Base-by-base conservation (phyloP, 495 filamentous ascomycete genomes). In the Neurospora africana region DNA sequence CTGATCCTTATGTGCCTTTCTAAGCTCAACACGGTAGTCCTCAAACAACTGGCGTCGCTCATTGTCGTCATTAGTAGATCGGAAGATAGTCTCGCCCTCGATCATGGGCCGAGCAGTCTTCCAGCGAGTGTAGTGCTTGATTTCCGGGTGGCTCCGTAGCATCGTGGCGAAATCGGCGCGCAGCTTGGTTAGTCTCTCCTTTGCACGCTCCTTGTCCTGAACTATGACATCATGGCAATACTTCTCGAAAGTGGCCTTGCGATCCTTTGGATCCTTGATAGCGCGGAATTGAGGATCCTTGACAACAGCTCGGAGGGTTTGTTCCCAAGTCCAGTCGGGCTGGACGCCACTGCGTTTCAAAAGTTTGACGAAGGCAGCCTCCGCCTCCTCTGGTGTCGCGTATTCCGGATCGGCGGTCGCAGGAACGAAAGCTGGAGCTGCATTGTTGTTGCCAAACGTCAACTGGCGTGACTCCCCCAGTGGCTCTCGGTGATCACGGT, bases 91-190 rank as follows among this genome's bases (percentile, higher is more conserved):
- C 84, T 99, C 95, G 68, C 91, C 92, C 81, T 98, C 92, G 77
- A 99, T 95, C 69, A 97, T 97, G 21, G 93, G 94, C 53, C 92
- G 90, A 71, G 94, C 94, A 38, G 92, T 98, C 86, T 93, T 98
- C 96, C 96, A 99, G 71, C 94, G 91, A 72, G 94, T 98, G 82
- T 97, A 98, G 76, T 97, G 90, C 82, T 95, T 96, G 79, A 99
- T 98, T 83, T 98, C 95, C 76, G 94, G 93, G 81, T 98, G 96
- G 73, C 93, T 94, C 80, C 91, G 93, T 75, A 98, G 86, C 95
- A 99, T 99, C 70, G 90, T 94, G 76, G 89, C 91, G 83, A 98
- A 99, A 84, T 98, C 95, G 80, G 92, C 86, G 74, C 93, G 92
- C 75, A 98, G 87, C 82, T 97, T 98, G 76, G 93, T 89, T 78